Conservation (phyloP, 768 basidiomycete species). For the Lactifluus echinatus region DNA sequence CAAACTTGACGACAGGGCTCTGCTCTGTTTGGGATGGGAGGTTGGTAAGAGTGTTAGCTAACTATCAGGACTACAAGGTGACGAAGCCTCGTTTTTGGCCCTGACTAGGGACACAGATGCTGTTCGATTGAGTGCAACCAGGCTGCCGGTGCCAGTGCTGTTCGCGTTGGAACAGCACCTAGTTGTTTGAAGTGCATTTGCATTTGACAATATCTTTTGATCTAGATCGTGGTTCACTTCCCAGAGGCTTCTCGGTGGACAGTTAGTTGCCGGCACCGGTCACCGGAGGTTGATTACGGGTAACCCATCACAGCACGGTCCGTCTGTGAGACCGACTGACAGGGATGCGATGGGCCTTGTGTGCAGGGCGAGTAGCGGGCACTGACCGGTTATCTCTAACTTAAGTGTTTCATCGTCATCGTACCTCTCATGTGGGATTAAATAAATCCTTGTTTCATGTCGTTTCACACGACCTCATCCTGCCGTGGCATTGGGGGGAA, state of each 20-base stretch:
- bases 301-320: conserved; percentile 1
- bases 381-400: background rate
- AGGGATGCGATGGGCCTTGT: too few species aligned
- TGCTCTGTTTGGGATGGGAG: background rate
- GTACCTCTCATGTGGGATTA: background rate
- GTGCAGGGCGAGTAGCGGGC: background rate
- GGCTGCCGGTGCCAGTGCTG: background rate
- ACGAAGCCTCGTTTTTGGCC: background rate
- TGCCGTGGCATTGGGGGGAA: background rate
- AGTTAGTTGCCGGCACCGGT: conserved; percentile 10
- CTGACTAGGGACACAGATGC: background rate
- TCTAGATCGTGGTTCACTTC: background rate
- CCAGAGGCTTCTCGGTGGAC: background rate
- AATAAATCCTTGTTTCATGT: background rate
- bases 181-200: background rate
- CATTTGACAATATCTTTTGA: background rate
- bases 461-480: background rate
- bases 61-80: background rate
- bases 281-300: background rate
- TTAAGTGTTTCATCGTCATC: conserved; percentile 9
- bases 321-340: background rate
- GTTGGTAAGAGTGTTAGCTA: background rate
- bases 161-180: background rate
- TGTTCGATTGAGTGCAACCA: conserved; percentile 6
- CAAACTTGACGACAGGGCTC: conserved; percentile 10